Conservation (phyloP, 805 yeast genomes). For the Saturnispora saitoi region DNA sequence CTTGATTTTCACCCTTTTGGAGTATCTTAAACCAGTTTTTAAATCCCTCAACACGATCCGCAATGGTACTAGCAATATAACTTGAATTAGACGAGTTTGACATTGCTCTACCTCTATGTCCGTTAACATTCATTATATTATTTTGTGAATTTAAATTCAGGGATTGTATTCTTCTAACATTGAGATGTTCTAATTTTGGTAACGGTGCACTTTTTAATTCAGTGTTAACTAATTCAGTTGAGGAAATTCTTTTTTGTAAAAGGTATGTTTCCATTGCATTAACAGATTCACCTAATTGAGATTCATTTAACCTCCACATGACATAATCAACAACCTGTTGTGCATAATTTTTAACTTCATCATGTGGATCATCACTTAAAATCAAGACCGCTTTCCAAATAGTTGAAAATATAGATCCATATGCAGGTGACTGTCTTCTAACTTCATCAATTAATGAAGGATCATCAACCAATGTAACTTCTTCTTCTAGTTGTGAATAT, state of each 20-base stretch:
- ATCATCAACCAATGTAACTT: conserved; percentile 55
- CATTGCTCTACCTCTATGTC: not conserved
- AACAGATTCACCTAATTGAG: conserved; percentile 58
- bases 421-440: conserved; percentile 64
- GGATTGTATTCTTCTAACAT: conserved; percentile 21
- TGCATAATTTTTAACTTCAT: conserved; percentile 67
- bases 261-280: conserved; percentile 57
- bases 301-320: conserved; percentile 50
- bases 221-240: not conserved
- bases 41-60: conserved; percentile 10
- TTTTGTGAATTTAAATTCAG: conserved; percentile 14
- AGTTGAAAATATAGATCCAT: conserved; percentile 78
- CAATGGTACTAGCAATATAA: conserved; percentile 9
- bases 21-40: conserved; percentile 18
- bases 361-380: conserved; percentile 79
- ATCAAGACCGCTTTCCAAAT: conserved; percentile 81
- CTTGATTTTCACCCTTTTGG: conserved; percentile 17
- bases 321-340: conserved; percentile 69
- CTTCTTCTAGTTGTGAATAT: conserved; percentile 75
- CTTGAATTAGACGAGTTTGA: conserved; percentile 12
- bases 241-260: conserved; percentile 35
- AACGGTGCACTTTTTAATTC: conserved; percentile 2
- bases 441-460: conserved; percentile 55
- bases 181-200: not conserved
- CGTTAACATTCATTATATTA: not conserved